phyloP scores from a whole-genome alignment of 75 land plant genomes.

The Azolla pinnata region DNA sequence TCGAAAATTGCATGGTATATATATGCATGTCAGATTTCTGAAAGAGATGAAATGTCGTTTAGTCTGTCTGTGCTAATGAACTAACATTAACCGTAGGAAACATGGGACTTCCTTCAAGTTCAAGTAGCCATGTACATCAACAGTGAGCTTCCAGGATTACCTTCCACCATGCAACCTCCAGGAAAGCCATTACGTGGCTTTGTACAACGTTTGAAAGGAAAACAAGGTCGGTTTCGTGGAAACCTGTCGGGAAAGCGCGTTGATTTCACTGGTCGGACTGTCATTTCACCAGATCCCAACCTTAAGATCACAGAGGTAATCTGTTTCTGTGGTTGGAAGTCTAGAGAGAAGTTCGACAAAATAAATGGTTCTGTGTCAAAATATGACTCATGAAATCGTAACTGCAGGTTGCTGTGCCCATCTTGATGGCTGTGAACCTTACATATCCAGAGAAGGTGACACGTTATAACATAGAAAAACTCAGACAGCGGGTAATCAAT shows the following conservation, averaged over 20 bases:
- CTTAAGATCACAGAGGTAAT: constrained; percentile 86
- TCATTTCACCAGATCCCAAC: constrained; percentile 98
- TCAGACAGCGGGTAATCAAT: constrained; percentile 67
- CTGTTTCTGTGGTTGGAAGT: not conserved
- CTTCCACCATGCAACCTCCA: constrained; percentile 24
- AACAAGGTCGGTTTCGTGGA: constrained; percentile 93
- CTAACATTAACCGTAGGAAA: constrained; percentile 42
- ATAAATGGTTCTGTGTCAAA: not conserved
- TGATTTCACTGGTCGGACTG: constrained; percentile 93
- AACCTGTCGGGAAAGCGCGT: constrained; percentile 96
- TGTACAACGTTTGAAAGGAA: constrained; percentile 93
- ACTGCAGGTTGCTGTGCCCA: constrained; percentile 79
- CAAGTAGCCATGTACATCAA: constrained; percentile 77
- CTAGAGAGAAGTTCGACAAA: not conserved
- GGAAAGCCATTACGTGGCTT: constrained; percentile 62
- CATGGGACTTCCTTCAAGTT: constrained; percentile 71
- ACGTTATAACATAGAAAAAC: constrained; percentile 74
- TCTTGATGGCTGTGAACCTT: constrained; percentile 69
- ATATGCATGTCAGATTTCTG: no score
- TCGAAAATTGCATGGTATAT: constrained; percentile 48
- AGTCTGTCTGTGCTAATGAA: not conserved
- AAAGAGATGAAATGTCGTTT: not conserved
- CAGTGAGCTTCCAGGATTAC: constrained; percentile 72
- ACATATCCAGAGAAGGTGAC: constrained; percentile 92
- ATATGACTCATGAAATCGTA: not conserved